Evolutionary conservation across 371 early-diverging fungal species (phyloP), one percentile per base, ranked within the genome.

Genomic region (Apophysomyces elegans): DNA sequence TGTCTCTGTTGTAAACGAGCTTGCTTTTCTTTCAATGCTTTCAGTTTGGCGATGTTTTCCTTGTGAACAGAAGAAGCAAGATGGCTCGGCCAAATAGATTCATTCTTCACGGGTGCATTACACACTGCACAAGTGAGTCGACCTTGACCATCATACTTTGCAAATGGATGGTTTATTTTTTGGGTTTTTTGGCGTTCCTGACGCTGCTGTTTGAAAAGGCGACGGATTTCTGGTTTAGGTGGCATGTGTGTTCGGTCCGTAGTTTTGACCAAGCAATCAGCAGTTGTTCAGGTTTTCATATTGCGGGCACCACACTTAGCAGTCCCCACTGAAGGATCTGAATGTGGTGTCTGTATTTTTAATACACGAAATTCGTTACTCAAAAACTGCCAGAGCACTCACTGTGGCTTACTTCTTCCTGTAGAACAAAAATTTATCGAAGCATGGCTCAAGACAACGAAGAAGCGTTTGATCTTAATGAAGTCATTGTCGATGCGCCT

Each of bases 121-220:
- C 84, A 83, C 1, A 80, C 72, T 7, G 73, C 64, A 60, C 84
- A 83, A 0, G 70, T 46, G 13, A 83, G 46, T 5, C 74, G 68
- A 8, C 68, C 74, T 44, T 70, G 67, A 7, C 69, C 59, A 58
- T 83, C 81, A 64, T 83, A 83, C 61, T 77, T 80, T 6, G 84
- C 84, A 63, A 80, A 75, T 9, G 79, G 79, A 58, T 83, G 84
- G 26, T 67, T 66, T 14, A 83, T 54, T 56, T 68, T 69, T 18
- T 69, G 65, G 11, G 64, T 44, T 61, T 73, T 73, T n/a, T 70
- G 70, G 41, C 84, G 62, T 65, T 78, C 76, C 46, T 64, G 32
- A 35, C 74, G 72, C 59, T 80, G 74, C 57, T 80, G 76, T 56
- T 80, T 80, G 14, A 83, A 69, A 58, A 83, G 58, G 13, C 70